Base-by-base conservation (phyloP, 75 land plant genomes). In the Cryptomeria japonica region DNA sequence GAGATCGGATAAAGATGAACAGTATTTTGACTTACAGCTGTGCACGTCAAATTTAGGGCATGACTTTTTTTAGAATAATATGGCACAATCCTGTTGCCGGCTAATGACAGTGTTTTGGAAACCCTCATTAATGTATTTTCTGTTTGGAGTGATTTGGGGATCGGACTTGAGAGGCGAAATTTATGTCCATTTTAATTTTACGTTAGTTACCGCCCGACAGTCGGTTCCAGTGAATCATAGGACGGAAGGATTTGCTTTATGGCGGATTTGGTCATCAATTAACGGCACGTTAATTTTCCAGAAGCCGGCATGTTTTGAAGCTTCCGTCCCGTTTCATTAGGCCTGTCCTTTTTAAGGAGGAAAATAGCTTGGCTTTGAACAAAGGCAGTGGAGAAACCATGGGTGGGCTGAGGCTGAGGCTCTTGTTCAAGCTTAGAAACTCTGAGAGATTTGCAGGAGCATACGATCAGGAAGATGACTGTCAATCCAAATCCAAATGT, bases 261-360 rank as follows among this genome's bases (percentile, higher is more conserved):
- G 53, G 51, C 84, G 12, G 32, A 12, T 47, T 0, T 42, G 1
- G 11, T 3, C 3, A 44, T 4, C 5, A 11, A 31, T 19, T 22
- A 32, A 8, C 10, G 36, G 76, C 76, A 32, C 36, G 76, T 73
- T 34, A 75, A 31, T 28, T 68, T 68, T 68, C 46, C 41, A 41
- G n/a, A 80, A 22, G 49, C 84, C 84, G 84, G 47, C 84, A 42
- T 10, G 25, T 28, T 46, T 82, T 82, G 84, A 82, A 44, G 84
- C 3, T 82, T 46, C 84, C 84, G 84, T 82, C 51, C 84, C 49
- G 84, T 46, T 46, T 28, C 84, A 28, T 82, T 82, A 18, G 38
- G 11, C 44, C 16, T 79, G 47, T 11, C 11, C 47, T 13, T 82
- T 82, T 82, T 82, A 44, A 82, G 39, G 84, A 46, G 15, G 84